Evolutionary conservation across 2,329 filamentous ascomycete genomes (phyloP).

Genomic region (Ceratocystiopsis brevicomis): DNA sequence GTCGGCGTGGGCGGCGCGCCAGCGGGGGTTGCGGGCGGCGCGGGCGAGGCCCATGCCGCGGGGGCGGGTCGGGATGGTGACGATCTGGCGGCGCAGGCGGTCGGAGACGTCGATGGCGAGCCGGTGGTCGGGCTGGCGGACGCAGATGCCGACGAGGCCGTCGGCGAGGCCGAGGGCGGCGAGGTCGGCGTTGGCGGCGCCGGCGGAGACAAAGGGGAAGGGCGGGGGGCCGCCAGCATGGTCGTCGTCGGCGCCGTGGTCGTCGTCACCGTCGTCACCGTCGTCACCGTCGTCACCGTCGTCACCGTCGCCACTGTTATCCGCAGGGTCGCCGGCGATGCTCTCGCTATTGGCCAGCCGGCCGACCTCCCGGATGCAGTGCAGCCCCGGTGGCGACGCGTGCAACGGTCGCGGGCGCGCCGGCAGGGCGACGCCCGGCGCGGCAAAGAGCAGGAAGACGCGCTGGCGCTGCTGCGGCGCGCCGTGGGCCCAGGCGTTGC

Average conservation of each 20-base stretch:
- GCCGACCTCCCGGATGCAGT: conserved; percentile 25
- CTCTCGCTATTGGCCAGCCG: conserved; percentile 42
- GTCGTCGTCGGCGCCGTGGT: conserved; percentile 10
- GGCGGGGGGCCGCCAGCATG: conserved; percentile 9
- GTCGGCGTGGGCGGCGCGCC: conserved; percentile 20
- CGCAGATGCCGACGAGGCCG: conserved; percentile 39
- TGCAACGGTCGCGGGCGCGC: conserved; percentile 41
- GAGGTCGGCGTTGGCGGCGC: conserved; percentile 38
- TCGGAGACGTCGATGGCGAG: conserved; percentile 22
- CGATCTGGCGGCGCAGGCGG: conserved; percentile 26
- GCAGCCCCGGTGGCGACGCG: conserved; percentile 23
- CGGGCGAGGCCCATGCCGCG: conserved; percentile 30
- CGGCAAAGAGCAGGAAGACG: conserved; percentile 53
- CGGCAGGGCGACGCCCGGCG: conserved; percentile 42
- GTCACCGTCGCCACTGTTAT: too few species aligned
- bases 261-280: too few species aligned
- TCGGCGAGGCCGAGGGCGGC: conserved; percentile 36
- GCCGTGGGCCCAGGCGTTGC: conserved; percentile 53
- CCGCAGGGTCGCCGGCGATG: too few species aligned
- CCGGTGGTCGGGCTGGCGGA: conserved; percentile 50
- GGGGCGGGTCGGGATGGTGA: conserved; percentile 39
- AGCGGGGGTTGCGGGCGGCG: conserved; percentile 15
- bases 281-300: too few species aligned
- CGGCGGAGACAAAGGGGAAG: conserved; percentile 37
- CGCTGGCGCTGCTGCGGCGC: conserved; percentile 46